phyloP scores from a whole-genome alignment of 805 yeast genomes.

The Candida qinlingensis region DNA sequence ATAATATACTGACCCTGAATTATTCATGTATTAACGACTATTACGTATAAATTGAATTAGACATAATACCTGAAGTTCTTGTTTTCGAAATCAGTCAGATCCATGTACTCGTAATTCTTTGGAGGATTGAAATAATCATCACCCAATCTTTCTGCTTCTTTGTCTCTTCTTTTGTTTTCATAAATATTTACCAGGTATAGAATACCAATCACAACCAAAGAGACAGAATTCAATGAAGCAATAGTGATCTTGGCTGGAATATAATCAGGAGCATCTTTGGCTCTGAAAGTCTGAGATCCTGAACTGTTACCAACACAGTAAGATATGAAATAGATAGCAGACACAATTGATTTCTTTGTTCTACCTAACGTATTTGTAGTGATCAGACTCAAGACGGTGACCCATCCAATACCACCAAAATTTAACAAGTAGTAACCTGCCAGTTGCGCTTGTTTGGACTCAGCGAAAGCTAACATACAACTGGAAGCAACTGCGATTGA shows the following conservation, averaged over 20 bases:
- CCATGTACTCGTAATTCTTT: constrained; percentile 38
- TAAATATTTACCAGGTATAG: constrained; percentile 27
- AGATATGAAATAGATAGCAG: constrained; percentile 54
- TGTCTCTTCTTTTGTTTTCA: constrained; percentile 40
- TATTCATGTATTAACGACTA: no score
- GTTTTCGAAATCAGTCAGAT: constrained; percentile 35
- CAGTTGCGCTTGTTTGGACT: constrained; percentile 23
- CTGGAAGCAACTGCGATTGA: constrained; percentile 23
- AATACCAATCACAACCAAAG: constrained; percentile 31
- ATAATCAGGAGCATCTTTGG: constrained; percentile 55
- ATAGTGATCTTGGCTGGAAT: neutral
- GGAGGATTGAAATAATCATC: constrained; percentile 17
- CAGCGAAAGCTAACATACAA: constrained; percentile 30
- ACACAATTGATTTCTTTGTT: constrained; percentile 62
- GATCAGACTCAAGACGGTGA: constrained; percentile 30
- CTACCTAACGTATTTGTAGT: constrained; percentile 61
- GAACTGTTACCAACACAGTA: constrained; percentile 65
- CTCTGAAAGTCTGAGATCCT: constrained; percentile 68
- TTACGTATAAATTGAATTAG: neutral
- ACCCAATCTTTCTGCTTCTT: constrained; percentile 23
- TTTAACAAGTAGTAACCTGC: constrained; percentile 27
- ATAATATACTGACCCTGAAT: no score
- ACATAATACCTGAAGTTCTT: constrained; percentile 30
- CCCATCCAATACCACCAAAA: constrained; percentile 32
- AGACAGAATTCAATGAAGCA: constrained; percentile 28